Base-by-base conservation (phyloP, 306 rosid genomes). In the Trichosanthes cucumerina region DNA sequence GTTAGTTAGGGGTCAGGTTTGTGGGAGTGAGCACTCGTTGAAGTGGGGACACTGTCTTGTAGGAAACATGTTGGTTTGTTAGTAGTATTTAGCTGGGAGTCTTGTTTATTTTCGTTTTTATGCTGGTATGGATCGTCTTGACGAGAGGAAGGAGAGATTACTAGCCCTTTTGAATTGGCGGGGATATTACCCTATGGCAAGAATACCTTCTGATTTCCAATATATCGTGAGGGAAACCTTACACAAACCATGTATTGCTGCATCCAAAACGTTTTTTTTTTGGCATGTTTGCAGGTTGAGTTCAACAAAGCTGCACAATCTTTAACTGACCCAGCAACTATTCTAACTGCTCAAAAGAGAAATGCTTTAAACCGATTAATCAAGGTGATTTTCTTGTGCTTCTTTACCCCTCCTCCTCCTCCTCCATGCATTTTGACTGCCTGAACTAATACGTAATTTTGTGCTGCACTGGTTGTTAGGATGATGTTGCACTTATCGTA, bases 271-370 rank as follows among this genome's bases (percentile, higher is more conserved):
- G 44, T 57, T 41, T 57, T 41, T 28, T 28, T n/a, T 75, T 80
- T 21, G 71, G 77, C 77, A 75, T 80, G 81, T 78, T 23, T 88
- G 84, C 93, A 96, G 99, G 99, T 96, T 86, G 99, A 92, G 79
- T 96, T 96, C 76, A 92, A 96, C 69, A 92, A 92, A 86, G 98
- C 98, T 86, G 99, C 99, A 14, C 99, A 92, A 79, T 92, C 99
- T 58, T 90, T 93, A 81, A 92, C 97, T 4, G 99, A 96, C 38
- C 93, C 78, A 18, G 58, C 98, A 36, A 89, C 88, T 86, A 88
- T 92, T 81, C 93, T 92, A 78, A 88, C 93, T 69, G 82, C 87
- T 26, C 99, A 92, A 88, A 96, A 88, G 91, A 92, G 93, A 87
- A 88, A 82, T 81, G 99, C 99, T 21, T 86, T 96, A 87, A 91